These are phyloP conservation scores for Chaetoceros muelleri DNA, from an alignment of 108 stramenopile species.

Conservation along the genomic window DNA sequence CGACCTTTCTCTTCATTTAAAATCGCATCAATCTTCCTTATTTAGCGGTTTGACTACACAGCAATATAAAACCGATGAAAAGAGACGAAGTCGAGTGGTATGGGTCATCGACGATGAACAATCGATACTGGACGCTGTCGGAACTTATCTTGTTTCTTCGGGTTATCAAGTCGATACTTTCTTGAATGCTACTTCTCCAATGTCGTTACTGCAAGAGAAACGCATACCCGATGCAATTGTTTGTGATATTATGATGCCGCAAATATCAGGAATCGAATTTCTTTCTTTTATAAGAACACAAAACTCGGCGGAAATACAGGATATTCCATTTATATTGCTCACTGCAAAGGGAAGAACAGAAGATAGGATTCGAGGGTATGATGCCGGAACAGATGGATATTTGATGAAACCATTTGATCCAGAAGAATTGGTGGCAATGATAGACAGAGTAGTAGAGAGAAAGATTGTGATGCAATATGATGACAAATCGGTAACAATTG, in stretches of 20 bases:
- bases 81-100: slow-evolving; percentile 27
- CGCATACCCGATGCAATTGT: slow-evolving; percentile 36
- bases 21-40: background rate
- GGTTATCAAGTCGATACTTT: slow-evolving; percentile 69
- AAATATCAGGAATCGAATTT: slow-evolving; percentile 59
- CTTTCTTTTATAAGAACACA: slow-evolving; percentile 38
- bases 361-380: slow-evolving; percentile 70
- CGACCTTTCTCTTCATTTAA: background rate
- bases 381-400: slow-evolving; percentile 78
- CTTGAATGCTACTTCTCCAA: slow-evolving; percentile 39
- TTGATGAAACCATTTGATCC: slow-evolving; percentile 82
- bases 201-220: slow-evolving; percentile 4
- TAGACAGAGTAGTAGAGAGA: slow-evolving; percentile 45
- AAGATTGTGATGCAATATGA: slow-evolving; percentile 16
- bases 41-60: background rate
- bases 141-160: slow-evolving; percentile 48
- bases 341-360: slow-evolving; percentile 61
- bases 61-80: slow-evolving; percentile 1
- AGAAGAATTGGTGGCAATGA: slow-evolving; percentile 63
- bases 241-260: slow-evolving; percentile 45
- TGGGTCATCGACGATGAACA: slow-evolving; percentile 71
- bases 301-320: background rate
- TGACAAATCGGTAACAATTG: slow-evolving; percentile 8
- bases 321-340: slow-evolving; percentile 69
- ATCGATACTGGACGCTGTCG: slow-evolving; percentile 51